Conservation (phyloP, 2,329 filamentous ascomycete genomes). For the Thielaviopsis populi region DNA sequence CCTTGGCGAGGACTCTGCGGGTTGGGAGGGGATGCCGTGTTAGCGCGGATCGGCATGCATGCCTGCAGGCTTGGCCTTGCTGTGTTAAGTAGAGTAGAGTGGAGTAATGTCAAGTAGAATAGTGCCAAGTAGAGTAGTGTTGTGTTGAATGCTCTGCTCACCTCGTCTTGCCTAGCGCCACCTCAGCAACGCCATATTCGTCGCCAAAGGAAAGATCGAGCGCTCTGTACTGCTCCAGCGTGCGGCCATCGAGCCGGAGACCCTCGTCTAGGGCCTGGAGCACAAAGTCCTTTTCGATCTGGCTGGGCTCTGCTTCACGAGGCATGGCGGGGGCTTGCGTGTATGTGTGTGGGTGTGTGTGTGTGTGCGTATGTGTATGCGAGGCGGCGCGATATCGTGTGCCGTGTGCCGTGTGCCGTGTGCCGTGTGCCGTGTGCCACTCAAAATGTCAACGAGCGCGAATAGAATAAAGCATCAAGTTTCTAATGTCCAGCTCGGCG, state of each 20-base stretch:
- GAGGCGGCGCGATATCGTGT: neutral
- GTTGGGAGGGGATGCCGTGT: neutral
- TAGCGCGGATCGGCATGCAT: conserved; percentile 4
- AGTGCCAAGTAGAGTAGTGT: too few species aligned
- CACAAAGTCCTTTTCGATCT: conserved; percentile 78
- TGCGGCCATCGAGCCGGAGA: conserved; percentile 69
- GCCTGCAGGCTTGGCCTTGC: neutral
- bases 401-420: too few species aligned
- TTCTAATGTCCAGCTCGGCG: neutral
- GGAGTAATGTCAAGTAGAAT: too few species aligned
- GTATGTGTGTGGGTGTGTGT: neutral
- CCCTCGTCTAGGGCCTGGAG: conserved; percentile 67
- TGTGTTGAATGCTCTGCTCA: too few species aligned
- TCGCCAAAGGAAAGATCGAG: conserved; percentile 72
- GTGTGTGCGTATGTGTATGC: neutral
- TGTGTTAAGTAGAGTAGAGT: too few species aligned
- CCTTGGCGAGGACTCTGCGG: conserved; percentile 61
- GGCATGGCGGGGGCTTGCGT: conserved; percentile 49
- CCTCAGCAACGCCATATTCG: conserved; percentile 79
- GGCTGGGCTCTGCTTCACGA: conserved; percentile 77
- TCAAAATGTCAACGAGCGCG: too few species aligned
- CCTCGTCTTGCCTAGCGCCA: conserved; percentile 82
- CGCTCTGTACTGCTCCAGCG: conserved; percentile 63
- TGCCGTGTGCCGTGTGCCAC: too few species aligned
- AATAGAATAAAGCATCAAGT: neutral